Evolutionary conservation across 306 rosid genomes (phyloP).

Genomic region (Quercus parvula): DNA sequence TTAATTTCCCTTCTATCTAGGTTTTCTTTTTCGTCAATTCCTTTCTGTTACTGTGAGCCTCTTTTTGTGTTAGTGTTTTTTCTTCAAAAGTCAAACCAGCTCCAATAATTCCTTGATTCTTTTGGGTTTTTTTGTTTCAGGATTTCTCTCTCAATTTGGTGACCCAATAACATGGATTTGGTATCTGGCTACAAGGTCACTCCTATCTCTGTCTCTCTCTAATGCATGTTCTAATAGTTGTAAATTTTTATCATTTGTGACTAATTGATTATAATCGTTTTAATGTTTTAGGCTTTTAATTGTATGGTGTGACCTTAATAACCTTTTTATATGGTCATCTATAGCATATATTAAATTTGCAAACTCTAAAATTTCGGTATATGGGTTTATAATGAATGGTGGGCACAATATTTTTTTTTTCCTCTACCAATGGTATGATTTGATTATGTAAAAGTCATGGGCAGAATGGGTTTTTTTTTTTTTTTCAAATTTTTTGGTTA

Average conservation of each 20-base stretch:
- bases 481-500: neutral
- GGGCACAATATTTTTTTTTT: neutral
- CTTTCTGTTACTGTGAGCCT: neutral
- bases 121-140: slow-evolving; percentile 8
- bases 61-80: neutral
- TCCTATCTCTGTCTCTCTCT: neutral
- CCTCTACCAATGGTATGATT: neutral
- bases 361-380: neutral
- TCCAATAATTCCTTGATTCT: neutral
- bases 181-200: slow-evolving; percentile 90
- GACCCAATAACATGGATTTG: slow-evolving; percentile 71
- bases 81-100: too few relatives aligned
- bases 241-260: neutral
- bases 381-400: neutral
- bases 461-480: neutral
- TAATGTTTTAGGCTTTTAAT: neutral
- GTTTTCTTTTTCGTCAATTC: neutral
- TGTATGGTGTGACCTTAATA: neutral
- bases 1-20: neutral
- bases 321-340: neutral
- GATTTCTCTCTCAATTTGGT: slow-evolving; percentile 21
- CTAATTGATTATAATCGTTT: neutral
- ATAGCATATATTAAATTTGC: neutral
- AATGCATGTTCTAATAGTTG: neutral
- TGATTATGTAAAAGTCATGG: neutral